Base-by-base conservation (phyloP, 768 basidiomycete species). In the Lyophyllum semitale region DNA sequence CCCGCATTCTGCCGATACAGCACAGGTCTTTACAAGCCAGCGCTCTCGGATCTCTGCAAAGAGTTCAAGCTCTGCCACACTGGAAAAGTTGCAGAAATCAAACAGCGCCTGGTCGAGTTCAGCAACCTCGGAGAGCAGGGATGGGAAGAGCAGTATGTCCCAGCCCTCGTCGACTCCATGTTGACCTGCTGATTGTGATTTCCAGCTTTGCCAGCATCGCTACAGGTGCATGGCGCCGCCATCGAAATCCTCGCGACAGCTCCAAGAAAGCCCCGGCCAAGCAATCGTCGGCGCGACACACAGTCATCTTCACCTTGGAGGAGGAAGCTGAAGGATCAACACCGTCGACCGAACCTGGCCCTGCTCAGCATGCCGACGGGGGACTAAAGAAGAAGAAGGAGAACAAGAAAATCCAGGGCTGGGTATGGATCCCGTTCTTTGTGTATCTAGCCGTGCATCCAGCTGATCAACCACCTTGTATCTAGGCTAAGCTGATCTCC, bases 101-200 rank as follows among this genome's bases (percentile, higher is more conserved):
- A 47, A 30, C 32, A 32, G 22, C 49, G 30, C 29, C 47, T 59
- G 7, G 26, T 30, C 25, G 35, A 32, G 13, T 59, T 59, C 51
- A 59, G 59, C 35, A 22, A 17, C 2, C 35, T 29, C 22, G 42
- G 48, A 17, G 15, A 30, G 25, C 32, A 56, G 17, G 47, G 33
- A 4, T 59, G 59, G 59, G 41, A 32, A 6, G 27, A 47, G 13
- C 41, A 25, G 54, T 59, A 40, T 44, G 54, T 45, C 30, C 30
- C 12, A 30, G 30, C 30, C 30, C 12, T 12, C 6, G 30, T 30
- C 30, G 12, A 30, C 30, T 6, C 12, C 6, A n/a, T 30, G 30
- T 30, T 5, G 30, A 12, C 30, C 6, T 40, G 18, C 38, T 40
- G 5, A 20, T 5, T 40, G 13, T 17, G 17, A 40, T 40, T n/a